These are phyloP conservation scores for Hypomyces rosellus DNA, from an alignment of 2,329 filamentous ascomycete genomes.

Conservation along the genomic window DNA sequence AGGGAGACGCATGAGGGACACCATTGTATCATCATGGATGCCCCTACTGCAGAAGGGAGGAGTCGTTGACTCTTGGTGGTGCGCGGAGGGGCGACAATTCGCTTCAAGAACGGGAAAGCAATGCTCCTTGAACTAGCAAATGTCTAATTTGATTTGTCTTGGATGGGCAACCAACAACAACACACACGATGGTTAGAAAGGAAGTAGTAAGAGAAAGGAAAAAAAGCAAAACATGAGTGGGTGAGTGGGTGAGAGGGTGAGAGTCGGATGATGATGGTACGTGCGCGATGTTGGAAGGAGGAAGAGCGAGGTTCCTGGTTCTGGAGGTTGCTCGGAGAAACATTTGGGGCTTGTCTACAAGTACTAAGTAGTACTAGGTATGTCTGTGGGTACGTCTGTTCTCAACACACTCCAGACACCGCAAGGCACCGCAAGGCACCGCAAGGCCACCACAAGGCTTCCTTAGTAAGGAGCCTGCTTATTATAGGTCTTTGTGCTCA, in stretches of 20 bases:
- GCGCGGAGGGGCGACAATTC: neutral
- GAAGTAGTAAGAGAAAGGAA: neutral
- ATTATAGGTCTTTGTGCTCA: too few species aligned
- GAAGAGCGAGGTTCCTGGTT: neutral
- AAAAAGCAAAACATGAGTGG: neutral
- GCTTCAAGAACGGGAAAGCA: neutral
- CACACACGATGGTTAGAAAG: neutral
- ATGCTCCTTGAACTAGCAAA: neutral
- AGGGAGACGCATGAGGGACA: neutral
- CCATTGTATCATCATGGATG: constrained; percentile 1
- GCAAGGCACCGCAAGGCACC: too few species aligned
- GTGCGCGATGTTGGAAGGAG: neutral
- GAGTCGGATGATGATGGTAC: neutral
- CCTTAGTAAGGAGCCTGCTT: too few species aligned
- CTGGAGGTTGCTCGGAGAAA: neutral
- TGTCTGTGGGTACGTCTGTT: too few species aligned
- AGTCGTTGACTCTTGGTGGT: neutral
- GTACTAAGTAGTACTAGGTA: too few species aligned
- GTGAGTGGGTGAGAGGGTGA: too few species aligned
- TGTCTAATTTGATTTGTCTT: constrained; percentile 1
- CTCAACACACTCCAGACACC: too few species aligned
- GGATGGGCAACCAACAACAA: neutral
- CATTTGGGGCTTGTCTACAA: too few species aligned
- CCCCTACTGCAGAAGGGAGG: neutral
- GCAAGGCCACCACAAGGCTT: too few species aligned